phyloP scores from a whole-genome alignment of 306 rosid genomes.

The Crotalaria pallida region DNA sequence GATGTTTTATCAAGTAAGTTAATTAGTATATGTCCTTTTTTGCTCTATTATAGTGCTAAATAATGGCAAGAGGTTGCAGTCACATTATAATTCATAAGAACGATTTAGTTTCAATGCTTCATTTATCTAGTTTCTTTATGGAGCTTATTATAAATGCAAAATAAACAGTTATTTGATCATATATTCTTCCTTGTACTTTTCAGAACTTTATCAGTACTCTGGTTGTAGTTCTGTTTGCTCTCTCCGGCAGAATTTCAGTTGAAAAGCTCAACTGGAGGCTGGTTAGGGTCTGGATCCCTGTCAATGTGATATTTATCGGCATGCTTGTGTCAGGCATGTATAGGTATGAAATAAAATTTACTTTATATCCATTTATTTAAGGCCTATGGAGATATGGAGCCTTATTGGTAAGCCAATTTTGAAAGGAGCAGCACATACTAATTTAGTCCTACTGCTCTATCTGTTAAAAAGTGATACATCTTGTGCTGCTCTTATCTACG shows the following conservation, averaged over 20 bases:
- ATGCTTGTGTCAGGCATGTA: conserved; percentile 93
- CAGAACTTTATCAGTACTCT: conserved; percentile 77
- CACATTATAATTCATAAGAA: background rate
- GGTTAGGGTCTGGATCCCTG: conserved; percentile 82
- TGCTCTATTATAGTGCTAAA: background rate
- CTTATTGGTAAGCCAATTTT: conserved; percentile 1
- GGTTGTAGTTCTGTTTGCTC: conserved; percentile 55
- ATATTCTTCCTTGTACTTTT: conserved; percentile 20
- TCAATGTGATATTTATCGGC: conserved; percentile 77
- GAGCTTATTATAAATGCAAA: conserved; percentile 9
- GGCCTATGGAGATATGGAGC: background rate
- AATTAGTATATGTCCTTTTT: background rate
- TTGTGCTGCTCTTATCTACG: background rate
- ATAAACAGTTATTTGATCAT: background rate
- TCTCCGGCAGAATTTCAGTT: conserved; percentile 47
- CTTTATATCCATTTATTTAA: background rate
- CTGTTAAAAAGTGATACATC: background rate
- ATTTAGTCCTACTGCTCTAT: background rate
- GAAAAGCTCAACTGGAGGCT: conserved; percentile 80
- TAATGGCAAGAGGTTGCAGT: background rate
- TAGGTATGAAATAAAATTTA: conserved; percentile 42
- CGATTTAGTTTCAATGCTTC: background rate
- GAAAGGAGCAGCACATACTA: background rate
- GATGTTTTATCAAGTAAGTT: conserved; percentile 86
- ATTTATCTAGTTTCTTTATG: background rate